Conservation (phyloP, 208 protist genomes). For the Vickermania spadyakhi region DNA sequence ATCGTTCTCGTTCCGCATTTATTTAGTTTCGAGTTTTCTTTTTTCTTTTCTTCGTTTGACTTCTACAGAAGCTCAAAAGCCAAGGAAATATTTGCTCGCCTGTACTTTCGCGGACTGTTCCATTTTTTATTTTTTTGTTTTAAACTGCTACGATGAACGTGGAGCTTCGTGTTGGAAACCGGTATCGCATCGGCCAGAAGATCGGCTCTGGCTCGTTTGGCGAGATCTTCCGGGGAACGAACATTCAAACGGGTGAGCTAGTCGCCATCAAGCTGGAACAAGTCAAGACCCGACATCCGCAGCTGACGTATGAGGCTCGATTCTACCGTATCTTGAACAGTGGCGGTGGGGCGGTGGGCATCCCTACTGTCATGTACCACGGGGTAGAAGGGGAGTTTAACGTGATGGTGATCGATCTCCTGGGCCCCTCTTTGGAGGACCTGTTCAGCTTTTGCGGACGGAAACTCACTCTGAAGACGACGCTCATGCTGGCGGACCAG, state of each 20-base stretch:
- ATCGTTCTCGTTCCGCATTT: too few species aligned
- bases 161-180: slow-evolving; percentile 93
- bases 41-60: too few species aligned
- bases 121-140: too few species aligned
- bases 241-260: slow-evolving; percentile 82
- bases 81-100: too few species aligned
- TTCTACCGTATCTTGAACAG: slow-evolving; percentile 84
- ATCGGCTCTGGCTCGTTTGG: slow-evolving; percentile 96
- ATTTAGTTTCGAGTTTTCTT: too few species aligned
- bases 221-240: slow-evolving; percentile 89
- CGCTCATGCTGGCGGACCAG: slow-evolving; percentile 90
- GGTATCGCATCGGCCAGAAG: slow-evolving; percentile 95
- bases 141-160: too few species aligned
- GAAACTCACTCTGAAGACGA: slow-evolving; percentile 88
- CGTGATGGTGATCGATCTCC: slow-evolving; percentile 92
- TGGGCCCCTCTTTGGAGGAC: slow-evolving; percentile 88
- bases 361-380: slow-evolving; percentile 84
- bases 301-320: slow-evolving; percentile 87
- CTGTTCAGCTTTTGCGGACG: slow-evolving; percentile 86
- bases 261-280: slow-evolving; percentile 91
- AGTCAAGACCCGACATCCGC: slow-evolving; percentile 83
- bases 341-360: slow-evolving; percentile 65
- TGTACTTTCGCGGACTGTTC: too few species aligned
- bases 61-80: too few species aligned
- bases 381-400: slow-evolving; percentile 89